phyloP scores from a whole-genome alignment of 1,284 basidiomycete species.

The Stygiomarasmius scandens region DNA sequence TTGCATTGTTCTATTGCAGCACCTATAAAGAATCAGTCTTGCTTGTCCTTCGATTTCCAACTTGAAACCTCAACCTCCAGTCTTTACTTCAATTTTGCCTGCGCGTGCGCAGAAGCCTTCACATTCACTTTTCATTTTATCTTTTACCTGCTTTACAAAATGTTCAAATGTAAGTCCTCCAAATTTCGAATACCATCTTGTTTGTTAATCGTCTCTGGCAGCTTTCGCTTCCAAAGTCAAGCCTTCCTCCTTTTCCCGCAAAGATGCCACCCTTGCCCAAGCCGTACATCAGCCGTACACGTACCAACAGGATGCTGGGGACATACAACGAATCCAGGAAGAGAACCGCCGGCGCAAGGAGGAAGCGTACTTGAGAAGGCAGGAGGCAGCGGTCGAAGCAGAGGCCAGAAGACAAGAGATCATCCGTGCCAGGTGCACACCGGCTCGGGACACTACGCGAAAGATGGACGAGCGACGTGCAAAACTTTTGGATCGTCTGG shows the following conservation, averaged over 20 bases:
- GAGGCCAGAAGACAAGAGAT: background rate
- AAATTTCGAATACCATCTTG: no score
- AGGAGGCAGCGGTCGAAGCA: background rate
- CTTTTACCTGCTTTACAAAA: no score
- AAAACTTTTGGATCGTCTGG: background rate
- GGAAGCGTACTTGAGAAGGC: background rate
- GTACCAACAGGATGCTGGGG: background rate
- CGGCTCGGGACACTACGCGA: background rate
- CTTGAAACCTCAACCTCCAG: background rate
- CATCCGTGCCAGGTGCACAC: background rate
- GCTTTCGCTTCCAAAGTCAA: background rate
- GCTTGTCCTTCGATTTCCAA: no score
- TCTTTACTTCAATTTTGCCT: background rate
- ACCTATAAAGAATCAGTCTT: no score
- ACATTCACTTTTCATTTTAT: no score
- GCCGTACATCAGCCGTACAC: background rate
- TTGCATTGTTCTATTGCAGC: no score
- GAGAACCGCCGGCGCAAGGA: background rate
- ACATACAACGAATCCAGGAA: background rate
- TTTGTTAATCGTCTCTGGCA: background rate
- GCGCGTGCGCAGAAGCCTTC: no score
- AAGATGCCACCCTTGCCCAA: background rate
- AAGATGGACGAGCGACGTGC: background rate
- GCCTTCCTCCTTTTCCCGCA: background rate
- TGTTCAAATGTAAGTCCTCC: background rate